A percentile compares a stretch with the other conserved stretches of the same genome.
Conservation (phyloP, 768 basidiomycete genomes). For the Suillus subaureus region DNA sequence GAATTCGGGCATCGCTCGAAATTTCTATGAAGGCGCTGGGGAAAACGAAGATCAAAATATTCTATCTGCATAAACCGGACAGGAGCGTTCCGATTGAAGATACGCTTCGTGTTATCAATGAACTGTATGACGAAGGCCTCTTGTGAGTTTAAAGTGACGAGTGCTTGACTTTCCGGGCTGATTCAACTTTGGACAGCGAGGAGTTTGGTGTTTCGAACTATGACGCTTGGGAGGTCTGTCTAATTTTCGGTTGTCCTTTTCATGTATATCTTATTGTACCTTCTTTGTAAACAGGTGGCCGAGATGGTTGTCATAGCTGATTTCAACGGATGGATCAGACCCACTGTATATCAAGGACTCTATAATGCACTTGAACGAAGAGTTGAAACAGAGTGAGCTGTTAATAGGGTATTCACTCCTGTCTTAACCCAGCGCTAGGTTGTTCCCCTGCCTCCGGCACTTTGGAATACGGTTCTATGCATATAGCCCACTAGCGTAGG, state of each 20-base stretch:
- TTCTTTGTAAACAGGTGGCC: slow-evolving; percentile 34
- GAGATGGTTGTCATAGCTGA: slow-evolving; percentile 45
- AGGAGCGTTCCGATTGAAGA: slow-evolving; percentile 47
- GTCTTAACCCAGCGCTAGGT: background rate
- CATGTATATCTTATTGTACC: background rate
- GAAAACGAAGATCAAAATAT: slow-evolving; percentile 8
- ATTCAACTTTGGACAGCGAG: slow-evolving; percentile 11
- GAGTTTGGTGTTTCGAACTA: slow-evolving; percentile 20
- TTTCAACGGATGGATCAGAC: slow-evolving; percentile 48
- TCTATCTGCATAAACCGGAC: slow-evolving; percentile 49
- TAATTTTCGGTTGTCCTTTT: background rate
- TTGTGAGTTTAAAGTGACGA: slow-evolving; percentile 37
- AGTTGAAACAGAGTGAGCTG: slow-evolving; percentile 38
- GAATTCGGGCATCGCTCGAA: slow-evolving; percentile 16
- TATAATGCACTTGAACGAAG: slow-evolving; percentile 49
- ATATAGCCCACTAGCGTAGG: slow-evolving; percentile 24
- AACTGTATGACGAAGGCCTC: slow-evolving; percentile 52
- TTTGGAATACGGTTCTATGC: slow-evolving; percentile 44
- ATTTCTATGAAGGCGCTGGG: slow-evolving; percentile 15
- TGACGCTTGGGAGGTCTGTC: slow-evolving; percentile 34
- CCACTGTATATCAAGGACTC: slow-evolving; percentile 51
- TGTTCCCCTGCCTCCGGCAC: slow-evolving; percentile 46
- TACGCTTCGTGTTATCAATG: slow-evolving; percentile 48
- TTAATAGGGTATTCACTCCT: background rate
- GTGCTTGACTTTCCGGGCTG: background rate